phyloP scores from a whole-genome alignment of 805 yeast species.

The Cyberlindnera mrakii region DNA sequence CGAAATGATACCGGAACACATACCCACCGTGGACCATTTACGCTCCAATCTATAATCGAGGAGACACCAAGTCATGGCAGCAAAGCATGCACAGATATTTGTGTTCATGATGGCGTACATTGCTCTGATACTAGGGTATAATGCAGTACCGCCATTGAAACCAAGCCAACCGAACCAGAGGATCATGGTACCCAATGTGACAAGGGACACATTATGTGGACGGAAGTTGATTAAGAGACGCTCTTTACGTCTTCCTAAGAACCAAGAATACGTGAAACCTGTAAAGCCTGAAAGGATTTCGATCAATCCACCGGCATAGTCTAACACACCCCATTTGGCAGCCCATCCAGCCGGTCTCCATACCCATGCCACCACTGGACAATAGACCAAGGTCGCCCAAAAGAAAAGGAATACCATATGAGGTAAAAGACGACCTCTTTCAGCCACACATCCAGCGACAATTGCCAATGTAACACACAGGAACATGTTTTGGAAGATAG shows the following conservation, averaged over 20 bases:
- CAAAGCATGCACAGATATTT: conserved; percentile 82
- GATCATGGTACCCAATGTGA: conserved; percentile 79
- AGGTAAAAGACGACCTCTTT: conserved; percentile 86
- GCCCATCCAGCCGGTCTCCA: conserved; percentile 98
- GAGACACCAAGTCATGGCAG: conserved; percentile 87
- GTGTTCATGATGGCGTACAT: conserved; percentile 90
- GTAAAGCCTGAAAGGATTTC: conserved; percentile 89
- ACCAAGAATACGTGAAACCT: conserved; percentile 80
- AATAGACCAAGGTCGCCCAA: conserved; percentile 89
- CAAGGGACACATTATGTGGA: conserved; percentile 91
- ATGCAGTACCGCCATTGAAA: conserved; percentile 87
- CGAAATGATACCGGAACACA: conserved; percentile 92
- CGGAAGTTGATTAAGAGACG: conserved; percentile 76
- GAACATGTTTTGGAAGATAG: conserved; percentile 87
- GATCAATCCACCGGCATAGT: conserved; percentile 97
- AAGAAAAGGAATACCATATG: conserved; percentile 73
- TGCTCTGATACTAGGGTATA: conserved; percentile 76
- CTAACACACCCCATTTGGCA: conserved; percentile 82
- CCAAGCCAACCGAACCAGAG: conserved; percentile 97
- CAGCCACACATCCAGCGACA: conserved; percentile 88
- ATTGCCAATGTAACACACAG: conserved; percentile 88
- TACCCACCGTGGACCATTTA: conserved; percentile 92
- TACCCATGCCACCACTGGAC: conserved; percentile 94
- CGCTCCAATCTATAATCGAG: conserved; percentile 83
- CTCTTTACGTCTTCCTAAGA: conserved; percentile 74